phyloP scores from a whole-genome alignment of 768 basidiomycete species.

The Tylopilus cervinicoccineus region DNA sequence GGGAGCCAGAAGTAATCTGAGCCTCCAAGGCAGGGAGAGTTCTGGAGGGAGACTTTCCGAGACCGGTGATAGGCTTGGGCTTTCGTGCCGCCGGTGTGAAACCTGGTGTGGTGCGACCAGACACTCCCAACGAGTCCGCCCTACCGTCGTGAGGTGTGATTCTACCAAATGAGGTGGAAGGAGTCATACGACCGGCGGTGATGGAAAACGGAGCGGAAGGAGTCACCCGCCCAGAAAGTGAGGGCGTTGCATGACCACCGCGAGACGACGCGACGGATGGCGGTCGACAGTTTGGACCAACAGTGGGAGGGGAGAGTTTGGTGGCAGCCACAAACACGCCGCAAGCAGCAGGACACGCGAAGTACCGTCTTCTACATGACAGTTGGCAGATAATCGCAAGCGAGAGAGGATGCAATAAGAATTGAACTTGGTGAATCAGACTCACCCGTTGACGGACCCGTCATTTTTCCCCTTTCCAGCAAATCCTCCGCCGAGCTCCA shows the following conservation, averaged over 20 bases:
- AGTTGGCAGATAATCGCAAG: slow-evolving; percentile 7
- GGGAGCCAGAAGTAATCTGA: slow-evolving; percentile 73
- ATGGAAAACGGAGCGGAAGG: slow-evolving; percentile 38
- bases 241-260: slow-evolving; percentile 42
- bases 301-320: slow-evolving; percentile 79
- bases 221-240: slow-evolving; percentile 42
- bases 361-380: slow-evolving; percentile 68
- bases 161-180: slow-evolving; percentile 48
- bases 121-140: slow-evolving; percentile 28
- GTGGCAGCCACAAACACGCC: slow-evolving; percentile 86
- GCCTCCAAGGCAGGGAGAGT: slow-evolving; percentile 25
- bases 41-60: slow-evolving; percentile 32
- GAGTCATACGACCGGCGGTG: slow-evolving; percentile 50
- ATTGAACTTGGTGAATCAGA: slow-evolving; percentile 12
- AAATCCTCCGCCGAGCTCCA: slow-evolving; percentile 84
- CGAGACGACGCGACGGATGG: slow-evolving; percentile 78
- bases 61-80: slow-evolving; percentile 29
- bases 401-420: background rate
- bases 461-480: slow-evolving; percentile 94
- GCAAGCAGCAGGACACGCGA: slow-evolving; percentile 76
- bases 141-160: slow-evolving; percentile 30
- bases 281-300: slow-evolving; percentile 57
- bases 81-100: slow-evolving; percentile 30
- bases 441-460: slow-evolving; percentile 85
- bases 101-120: slow-evolving; percentile 49